These are phyloP conservation scores for Sonneratia alba DNA, from an alignment of 345 rosid species.

Conservation along the genomic window DNA sequence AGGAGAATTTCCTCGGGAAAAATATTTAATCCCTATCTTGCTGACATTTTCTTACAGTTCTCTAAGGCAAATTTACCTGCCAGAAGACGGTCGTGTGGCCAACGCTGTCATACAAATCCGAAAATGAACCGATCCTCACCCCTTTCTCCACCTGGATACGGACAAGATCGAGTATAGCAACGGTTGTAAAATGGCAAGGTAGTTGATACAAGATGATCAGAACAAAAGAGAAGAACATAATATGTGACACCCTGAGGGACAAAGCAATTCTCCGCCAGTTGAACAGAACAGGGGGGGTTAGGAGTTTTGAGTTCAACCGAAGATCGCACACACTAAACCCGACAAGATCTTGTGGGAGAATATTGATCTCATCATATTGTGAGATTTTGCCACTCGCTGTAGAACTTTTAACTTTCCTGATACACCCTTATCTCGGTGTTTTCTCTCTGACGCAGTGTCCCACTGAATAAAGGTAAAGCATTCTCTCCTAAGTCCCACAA, in stretches of 20 bases:
- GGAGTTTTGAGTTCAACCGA: neutral
- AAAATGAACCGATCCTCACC: too few species aligned
- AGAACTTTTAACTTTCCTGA: neutral
- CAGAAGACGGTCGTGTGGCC: too few species aligned
- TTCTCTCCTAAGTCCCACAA: neutral
- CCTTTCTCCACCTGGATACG: too few species aligned
- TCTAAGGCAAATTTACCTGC: too few species aligned
- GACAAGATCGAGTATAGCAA: too few species aligned
- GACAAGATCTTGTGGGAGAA: slow-evolving; percentile 21
- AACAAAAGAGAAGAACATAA: too few species aligned
- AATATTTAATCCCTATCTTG: too few species aligned
- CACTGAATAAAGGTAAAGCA: slow-evolving; percentile 1
- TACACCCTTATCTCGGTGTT: neutral
- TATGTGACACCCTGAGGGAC: too few species aligned
- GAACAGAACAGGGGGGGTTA: neutral
- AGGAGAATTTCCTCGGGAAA: too few species aligned
- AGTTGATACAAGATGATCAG: neutral
- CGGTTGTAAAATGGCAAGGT: too few species aligned
- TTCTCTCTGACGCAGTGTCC: neutral
- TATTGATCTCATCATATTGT: slow-evolving; percentile 5
- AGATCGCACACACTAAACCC: slow-evolving; percentile 5
- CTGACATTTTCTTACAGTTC: too few species aligned
- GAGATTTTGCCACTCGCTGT: neutral
- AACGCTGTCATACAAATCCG: too few species aligned
- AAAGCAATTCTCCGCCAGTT: neutral